Base-by-base conservation (phyloP, 352 stramenopile genomes). In the Phytophthora pini region DNA sequence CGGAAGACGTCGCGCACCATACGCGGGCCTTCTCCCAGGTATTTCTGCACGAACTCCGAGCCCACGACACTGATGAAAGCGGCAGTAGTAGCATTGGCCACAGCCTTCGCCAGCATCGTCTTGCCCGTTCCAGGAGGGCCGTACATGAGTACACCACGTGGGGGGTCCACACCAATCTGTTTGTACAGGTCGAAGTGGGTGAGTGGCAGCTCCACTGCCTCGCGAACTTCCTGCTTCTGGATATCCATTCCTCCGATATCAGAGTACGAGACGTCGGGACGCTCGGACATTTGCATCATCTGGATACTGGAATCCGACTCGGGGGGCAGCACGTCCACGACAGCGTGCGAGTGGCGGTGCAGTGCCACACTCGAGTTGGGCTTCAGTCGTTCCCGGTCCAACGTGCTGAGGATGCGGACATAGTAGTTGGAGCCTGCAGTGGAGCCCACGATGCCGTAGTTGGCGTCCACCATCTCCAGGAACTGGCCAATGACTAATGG, bases 1-100 rank as follows among this genome's bases (percentile, higher is more conserved):
- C 98, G 94, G 79, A 99, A 99, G n/a, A 99, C 98, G 77, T 99
- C 98, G 54, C 98, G 95, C 54, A 99, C 98, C 98, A 99, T 99
- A 43, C 98, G 96, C 46, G 98, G 98, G n/a, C 98, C 98, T 84
- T 99, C 98, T 20, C 92, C 91, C 11, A 99, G 72, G 70, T 99
- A 99, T 82, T 99, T 99, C 76, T 99, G 98, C 47, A 99, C 98
- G 76, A 99, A 99, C 84, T 99, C 98, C 0, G 95, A 99, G 47
- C 97, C 96, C 9, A 94, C 95, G 49, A 98, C 92, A 49, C 90
- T 94, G 68, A 99, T 99, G 83, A 99, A 99, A 34, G 97, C 98
- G 32, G 98, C 98, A 5, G 97, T 98, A 13, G 98, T 99, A 22
- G 97, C 96, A 77, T 99, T 99, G 13, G 98, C 98, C 11, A 99